A percentile compares a stretch with the other conserved stretches of the same genome.
Evolutionary conservation across 257 asterid species (phyloP).

Genomic region (Solanum tarapatanum): DNA sequence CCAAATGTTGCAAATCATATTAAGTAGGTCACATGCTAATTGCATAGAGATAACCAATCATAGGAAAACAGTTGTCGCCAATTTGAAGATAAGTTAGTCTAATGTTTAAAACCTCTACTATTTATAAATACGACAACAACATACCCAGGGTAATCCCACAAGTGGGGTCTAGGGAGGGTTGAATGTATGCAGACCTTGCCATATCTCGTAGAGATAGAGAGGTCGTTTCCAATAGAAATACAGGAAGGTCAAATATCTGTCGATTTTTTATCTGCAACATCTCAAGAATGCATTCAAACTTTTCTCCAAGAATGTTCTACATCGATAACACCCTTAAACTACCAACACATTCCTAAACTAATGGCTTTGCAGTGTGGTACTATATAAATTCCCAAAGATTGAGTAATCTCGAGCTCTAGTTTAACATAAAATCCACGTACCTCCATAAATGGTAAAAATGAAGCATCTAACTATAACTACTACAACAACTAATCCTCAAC

Average conservation of each 20-base stretch:
- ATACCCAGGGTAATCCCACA: background rate
- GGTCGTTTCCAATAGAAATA: background rate
- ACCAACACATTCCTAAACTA: background rate
- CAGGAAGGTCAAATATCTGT: background rate
- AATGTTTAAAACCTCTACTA: background rate
- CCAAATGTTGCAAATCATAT: background rate
- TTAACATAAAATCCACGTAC: background rate
- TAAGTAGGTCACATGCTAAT: background rate
- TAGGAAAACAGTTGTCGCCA: background rate
- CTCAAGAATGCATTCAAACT: background rate
- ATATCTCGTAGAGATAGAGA: background rate
- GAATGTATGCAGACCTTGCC: background rate
- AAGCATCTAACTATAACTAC: background rate
- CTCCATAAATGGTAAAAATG: background rate
- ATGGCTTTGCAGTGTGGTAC: background rate
- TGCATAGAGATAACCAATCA: background rate
- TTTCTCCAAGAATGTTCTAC: background rate
- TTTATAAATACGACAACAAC: background rate
- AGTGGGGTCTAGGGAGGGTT: background rate
- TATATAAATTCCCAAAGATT: background rate
- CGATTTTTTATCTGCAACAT: background rate
- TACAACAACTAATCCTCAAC: background rate
- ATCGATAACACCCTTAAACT: background rate
- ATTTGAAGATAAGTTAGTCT: background rate
- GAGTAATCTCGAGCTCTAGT: background rate